Evolutionary conservation across 2,329 filamentous ascomycete genomes (phyloP), one percentile per base, ranked within the genome.

Genomic region (Chaetomium globosum): DNA sequence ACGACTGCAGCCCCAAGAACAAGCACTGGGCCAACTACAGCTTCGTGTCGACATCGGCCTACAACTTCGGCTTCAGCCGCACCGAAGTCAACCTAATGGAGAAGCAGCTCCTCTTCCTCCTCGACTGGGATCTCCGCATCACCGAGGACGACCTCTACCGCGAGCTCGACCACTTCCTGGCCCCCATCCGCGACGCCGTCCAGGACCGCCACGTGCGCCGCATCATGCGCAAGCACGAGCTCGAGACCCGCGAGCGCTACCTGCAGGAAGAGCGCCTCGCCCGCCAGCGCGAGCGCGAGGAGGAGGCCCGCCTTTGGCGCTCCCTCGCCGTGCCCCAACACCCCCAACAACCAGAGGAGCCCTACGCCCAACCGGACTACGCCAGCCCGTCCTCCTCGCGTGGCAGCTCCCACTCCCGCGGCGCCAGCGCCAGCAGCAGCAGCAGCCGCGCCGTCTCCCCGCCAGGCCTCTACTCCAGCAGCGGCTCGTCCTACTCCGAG

Each of bases 51-150:
- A 87, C 88, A 12, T 80, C 83, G 9, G 75, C 73, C 67, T 83
- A 81, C 75, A 86, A 83, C 74, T 99, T 98, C 74, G 91, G 93
- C 72, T 98, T 99, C 83, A 94, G 89, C 73, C 85, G 93, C 71
- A 95, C 92, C 43, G 95, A 99, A 80, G 95, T 99, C 73, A 99
- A 99, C 82, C 85, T 98, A 68, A 99, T 99, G 95, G 95, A 99
- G 85, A 96, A 96, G 85, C 95, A 99, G 80, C 85, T 99, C 33
- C 89, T 99, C 60, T 95, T 92, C 82, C 86, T 99, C 52, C 84
- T 99, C 54, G 91, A 97, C 76, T 99, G 93, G 92, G 92, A 99
- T 71, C 86, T 97, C 67, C 86, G 91, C 71, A 93, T 99, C 74
- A 88, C 84, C 51, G 87, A 93, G 74, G 84, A 93, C 63, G 93